These are phyloP conservation scores for Phtheirospermum japonicum DNA, from an alignment of 257 asterid genomes.

Conservation along the genomic window DNA sequence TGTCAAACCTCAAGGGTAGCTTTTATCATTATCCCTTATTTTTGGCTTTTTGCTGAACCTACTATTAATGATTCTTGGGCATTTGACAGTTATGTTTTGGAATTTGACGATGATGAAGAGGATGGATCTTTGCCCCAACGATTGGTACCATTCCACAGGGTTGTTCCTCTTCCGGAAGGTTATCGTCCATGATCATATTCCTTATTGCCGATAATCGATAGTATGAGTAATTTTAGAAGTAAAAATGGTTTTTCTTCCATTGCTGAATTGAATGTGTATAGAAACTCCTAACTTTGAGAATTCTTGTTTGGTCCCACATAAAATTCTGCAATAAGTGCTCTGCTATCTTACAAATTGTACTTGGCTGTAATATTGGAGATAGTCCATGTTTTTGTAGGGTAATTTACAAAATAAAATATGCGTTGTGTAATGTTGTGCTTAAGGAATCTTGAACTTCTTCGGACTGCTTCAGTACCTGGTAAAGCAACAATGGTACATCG, in stretches of 20 bases:
- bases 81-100: constrained; percentile 68
- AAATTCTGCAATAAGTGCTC: not conserved
- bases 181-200: constrained; percentile 55
- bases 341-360: not conserved
- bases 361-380: not conserved
- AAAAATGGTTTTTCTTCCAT: not conserved
- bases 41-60: not conserved
- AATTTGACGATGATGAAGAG: constrained; percentile 95
- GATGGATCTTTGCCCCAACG: constrained; percentile 87
- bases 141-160: constrained; percentile 77
- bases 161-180: constrained; percentile 84
- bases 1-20: not conserved
- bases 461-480: too few relatives aligned
- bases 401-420: too few relatives aligned
- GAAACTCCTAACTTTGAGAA: not conserved
- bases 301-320: too few relatives aligned
- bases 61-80: constrained; percentile 2
- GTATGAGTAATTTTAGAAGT: not conserved
- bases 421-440: too few relatives aligned
- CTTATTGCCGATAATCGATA: not conserved
- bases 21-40: not conserved
- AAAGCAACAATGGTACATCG: not conserved
- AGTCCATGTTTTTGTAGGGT: not conserved
- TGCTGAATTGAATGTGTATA: not conserved
- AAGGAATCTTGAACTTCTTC: too few relatives aligned